A percentile compares a stretch with the other conserved stretches of the same genome.
Evolutionary conservation across 2,329 filamentous ascomycete species (phyloP).

Genomic region (Fusarium tjaetaba): DNA sequence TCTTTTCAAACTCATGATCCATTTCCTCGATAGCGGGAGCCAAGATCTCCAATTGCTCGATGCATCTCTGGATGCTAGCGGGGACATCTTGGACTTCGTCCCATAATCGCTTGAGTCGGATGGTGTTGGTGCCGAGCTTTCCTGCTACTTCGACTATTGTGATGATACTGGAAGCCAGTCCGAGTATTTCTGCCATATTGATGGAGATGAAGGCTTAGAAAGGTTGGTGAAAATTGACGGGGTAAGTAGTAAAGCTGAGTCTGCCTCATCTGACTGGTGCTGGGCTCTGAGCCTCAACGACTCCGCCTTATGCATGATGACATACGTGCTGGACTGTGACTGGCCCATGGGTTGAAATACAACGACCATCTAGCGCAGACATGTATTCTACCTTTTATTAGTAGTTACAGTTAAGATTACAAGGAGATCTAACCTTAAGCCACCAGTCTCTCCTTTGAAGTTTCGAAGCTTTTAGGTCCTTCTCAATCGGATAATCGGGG

Average conservation of each 20-base stretch:
- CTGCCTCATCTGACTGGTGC: neutral
- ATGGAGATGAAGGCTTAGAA: accelerated
- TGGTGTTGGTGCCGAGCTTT: conserved; percentile 14
- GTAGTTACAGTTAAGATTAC: neutral
- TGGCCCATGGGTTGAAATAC: neutral
- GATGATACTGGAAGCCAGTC: conserved; percentile 26
- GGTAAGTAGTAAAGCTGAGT: neutral
- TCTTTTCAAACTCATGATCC: conserved; percentile 6
- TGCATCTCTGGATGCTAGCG: neutral
- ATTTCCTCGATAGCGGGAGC: neutral
- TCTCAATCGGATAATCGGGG: neutral
- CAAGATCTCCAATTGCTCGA: conserved; percentile 6
- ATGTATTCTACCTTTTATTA: neutral
- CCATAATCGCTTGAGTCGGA: conserved; percentile 29
- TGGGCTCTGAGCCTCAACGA: neutral
- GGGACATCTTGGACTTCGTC: conserved; percentile 27
- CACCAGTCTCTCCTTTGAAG: no score
- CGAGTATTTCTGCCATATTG: conserved; percentile 27
- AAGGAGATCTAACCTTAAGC: neutral
- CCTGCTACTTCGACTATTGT: conserved; percentile 21
- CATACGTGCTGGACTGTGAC: neutral
- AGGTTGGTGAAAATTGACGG: accelerated
- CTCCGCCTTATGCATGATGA: neutral
- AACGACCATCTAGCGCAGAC: neutral
- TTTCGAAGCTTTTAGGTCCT: neutral